Base-by-base conservation (phyloP, 2,329 filamentous ascomycete genomes). In the Fusarium metavorans region DNA sequence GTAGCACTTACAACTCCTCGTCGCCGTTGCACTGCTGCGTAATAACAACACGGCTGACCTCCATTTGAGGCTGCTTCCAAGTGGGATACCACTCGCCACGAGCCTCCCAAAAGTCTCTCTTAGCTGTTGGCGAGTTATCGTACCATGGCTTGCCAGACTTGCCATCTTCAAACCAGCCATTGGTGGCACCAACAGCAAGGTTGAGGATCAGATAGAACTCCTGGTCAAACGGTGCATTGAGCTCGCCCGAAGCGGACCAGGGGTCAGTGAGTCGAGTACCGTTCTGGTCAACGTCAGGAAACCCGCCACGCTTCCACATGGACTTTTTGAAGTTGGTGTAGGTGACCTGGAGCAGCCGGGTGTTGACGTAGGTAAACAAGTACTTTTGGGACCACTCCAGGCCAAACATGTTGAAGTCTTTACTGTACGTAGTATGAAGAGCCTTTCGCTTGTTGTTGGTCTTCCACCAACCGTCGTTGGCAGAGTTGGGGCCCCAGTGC, bases 311-410 rank as follows among this genome's bases (percentile, higher is more conserved):
- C 75, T 90, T 75, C 90, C 91, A 95, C 79, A 95, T 88, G 11
- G 90, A 87, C 77, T 89, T 80, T 76, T 92, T 85, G 79, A 95
- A 95, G 82, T 92, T 93, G 76, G 90, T 92, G 85, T 95, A 97
- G 71, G 95, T 88, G 61, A 96, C 93, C 81, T 96, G 94, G 32
- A 95, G 86, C 23, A 97, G 89, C 14, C 93, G 92, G 54, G 90
- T 92, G 87, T 97, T 93, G 85, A 97, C 88, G 81, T 95, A 97
- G 27, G 93, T 95, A 85, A 96, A 97, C 69, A 97, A 85, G 82
- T 97, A 97, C 82, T 95, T 96, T 77, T 96, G 89, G 61, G 91
- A 95, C 94, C 94, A 97, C 83, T 97, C 94, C 3, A 97, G 83
- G 16, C 94, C 94, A 78, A 92, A 97, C 0, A 89, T 94, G 85